These are phyloP conservation scores for Eutypella sp. DNA, from an alignment of 2,329 filamentous ascomycete genomes.

Conservation along the genomic window DNA sequence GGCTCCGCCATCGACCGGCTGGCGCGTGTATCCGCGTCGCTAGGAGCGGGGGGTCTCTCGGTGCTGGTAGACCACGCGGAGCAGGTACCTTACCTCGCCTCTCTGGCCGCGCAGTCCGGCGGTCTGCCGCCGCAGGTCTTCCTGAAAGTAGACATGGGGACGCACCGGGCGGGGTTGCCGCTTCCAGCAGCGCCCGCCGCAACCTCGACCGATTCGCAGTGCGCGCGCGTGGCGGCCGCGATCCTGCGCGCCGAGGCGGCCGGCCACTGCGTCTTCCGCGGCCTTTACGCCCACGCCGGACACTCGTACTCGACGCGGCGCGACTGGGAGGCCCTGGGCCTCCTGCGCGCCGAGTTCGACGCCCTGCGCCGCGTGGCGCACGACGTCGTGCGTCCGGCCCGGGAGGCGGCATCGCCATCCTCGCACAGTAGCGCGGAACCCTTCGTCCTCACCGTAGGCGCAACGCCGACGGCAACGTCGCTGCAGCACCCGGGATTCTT, in stretches of 20 bases:
- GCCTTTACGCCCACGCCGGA: slow-evolving; percentile 70
- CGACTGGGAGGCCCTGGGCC: slow-evolving; percentile 51
- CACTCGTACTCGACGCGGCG: slow-evolving; percentile 60
- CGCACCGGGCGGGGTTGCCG: slow-evolving; percentile 63
- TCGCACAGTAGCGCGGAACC: slow-evolving; percentile 9
- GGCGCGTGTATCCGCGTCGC: slow-evolving; percentile 45
- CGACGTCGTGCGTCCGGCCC: slow-evolving; percentile 25
- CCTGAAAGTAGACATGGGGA: slow-evolving; percentile 72
- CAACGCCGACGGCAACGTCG: slow-evolving; percentile 68
- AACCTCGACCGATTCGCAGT: too few species aligned
- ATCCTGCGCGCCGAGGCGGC: slow-evolving; percentile 38
- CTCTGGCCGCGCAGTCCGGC: slow-evolving; percentile 36
- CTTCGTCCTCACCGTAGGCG: slow-evolving; percentile 64
- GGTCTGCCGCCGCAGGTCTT: slow-evolving; percentile 54
- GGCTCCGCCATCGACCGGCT: slow-evolving; percentile 57
- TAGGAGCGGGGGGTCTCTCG: slow-evolving; percentile 53
- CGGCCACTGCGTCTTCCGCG: slow-evolving; percentile 43
- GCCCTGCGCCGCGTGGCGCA: slow-evolving; percentile 43
- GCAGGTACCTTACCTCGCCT: slow-evolving; percentile 49
- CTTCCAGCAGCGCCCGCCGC: slow-evolving; percentile 42
- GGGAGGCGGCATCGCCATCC: neutral
- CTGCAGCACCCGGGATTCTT: slow-evolving; percentile 49
- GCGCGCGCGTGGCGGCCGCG: slow-evolving; percentile 40
- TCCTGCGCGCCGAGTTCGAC: slow-evolving; percentile 55
- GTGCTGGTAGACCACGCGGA: slow-evolving; percentile 66